Base-by-base conservation (phyloP, 345 rosid species). In the Iberis pinnata region DNA sequence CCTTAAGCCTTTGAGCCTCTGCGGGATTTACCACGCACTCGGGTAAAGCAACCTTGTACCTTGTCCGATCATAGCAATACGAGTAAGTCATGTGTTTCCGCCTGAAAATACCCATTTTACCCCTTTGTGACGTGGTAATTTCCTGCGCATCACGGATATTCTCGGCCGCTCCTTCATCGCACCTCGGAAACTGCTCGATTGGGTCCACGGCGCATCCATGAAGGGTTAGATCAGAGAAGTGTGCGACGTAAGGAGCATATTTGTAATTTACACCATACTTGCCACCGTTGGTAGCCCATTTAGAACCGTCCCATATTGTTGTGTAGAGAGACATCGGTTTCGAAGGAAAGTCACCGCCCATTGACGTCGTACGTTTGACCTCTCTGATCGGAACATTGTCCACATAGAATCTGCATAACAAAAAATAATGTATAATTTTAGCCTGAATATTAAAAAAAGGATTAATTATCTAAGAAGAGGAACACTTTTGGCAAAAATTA, bases 221-320 rank as follows among this genome's bases (percentile, higher is more conserved):
- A 18, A 92, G 85, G 44, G 80, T 71, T 43, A 92, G 64, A 63
- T 88, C 69, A 7, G 94, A 77, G 68, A 92, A 85, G 49, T 70
- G 49, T 0, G 90, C 73, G 0, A 83, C 58, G 9, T 77, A 92
- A 18, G 98, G 98, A 2, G 94, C 82, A n/a, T 92, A 92, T 65
- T 83, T 88, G 83, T 92, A 92, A 54, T 85, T 92, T 25, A 88
- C 88, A 67, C 83, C 77, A 50, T 92, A 92, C 54, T 85, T 92
- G 38, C 98, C 98, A 49, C 97, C 97, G 47, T 83, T 77, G 18
- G 98, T 92, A 12, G 98, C 98, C 98, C 98, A 90, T 53, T 72
- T 73, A 9, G 96, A 90, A 8, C 86, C 98, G 35, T 90, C 98
- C 98, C 98, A 90, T 52, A 90, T 87, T 24, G 98, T 90, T 45